Conservation (phyloP, 2,329 filamentous ascomycete species). For the Aspergillus amoenus region DNA sequence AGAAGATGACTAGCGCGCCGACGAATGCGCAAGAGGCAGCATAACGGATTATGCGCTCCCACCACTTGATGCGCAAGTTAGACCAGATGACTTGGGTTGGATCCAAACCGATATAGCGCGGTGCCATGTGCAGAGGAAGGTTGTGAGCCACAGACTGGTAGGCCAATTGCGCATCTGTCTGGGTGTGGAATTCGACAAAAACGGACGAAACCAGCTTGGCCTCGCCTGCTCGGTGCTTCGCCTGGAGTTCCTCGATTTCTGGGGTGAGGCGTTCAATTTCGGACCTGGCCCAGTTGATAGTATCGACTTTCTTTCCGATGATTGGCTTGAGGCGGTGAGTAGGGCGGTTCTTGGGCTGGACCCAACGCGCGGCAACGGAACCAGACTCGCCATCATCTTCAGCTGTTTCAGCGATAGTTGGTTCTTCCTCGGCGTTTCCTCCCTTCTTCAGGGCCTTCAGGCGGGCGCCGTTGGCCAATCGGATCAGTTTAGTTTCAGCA, state of each 20-base stretch:
- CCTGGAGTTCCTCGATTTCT: constrained; percentile 67
- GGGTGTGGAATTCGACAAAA: constrained; percentile 85
- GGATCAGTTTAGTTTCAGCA: constrained; percentile 83
- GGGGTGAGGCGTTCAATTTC: constrained; percentile 75
- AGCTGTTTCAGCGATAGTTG: constrained; percentile 41
- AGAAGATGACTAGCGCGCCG: constrained; percentile 79
- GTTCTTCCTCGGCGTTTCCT: constrained; percentile 38
- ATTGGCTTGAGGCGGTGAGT: constrained; percentile 71
- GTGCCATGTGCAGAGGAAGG: constrained; percentile 80
- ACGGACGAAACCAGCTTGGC: constrained; percentile 70
- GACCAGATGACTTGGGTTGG: constrained; percentile 84
- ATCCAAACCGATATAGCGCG: constrained; percentile 77
- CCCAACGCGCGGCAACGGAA: constrained; percentile 70
- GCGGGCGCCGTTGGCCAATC: constrained; percentile 70
- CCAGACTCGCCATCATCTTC: constrained; percentile 67
- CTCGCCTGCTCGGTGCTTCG: constrained; percentile 64
- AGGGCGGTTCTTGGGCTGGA: constrained; percentile 71
- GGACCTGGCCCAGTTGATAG: constrained; percentile 82
- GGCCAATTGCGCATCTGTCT: constrained; percentile 80
- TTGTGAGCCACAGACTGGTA: constrained; percentile 87
- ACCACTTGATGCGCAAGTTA: constrained; percentile 80
- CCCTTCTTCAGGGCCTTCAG: constrained; percentile 66
- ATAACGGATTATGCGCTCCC: constrained; percentile 74
- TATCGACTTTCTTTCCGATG: constrained; percentile 87
- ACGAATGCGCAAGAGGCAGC: constrained; percentile 71